Evolutionary conservation across 257 asterid genomes (phyloP).

Genomic region (Solanum verrucosum): DNA sequence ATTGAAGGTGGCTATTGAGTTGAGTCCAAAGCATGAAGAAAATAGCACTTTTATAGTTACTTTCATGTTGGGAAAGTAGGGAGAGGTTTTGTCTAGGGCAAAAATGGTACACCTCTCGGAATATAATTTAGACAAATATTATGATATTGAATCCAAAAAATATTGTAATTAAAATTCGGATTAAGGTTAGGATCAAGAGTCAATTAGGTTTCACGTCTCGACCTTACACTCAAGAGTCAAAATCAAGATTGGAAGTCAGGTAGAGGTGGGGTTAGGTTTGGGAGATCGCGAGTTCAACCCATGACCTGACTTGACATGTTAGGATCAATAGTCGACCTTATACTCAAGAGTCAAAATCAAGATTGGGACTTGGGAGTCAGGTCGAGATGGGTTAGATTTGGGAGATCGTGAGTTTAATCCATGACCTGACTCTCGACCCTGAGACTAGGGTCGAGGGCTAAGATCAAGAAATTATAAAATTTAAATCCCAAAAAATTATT

Average conservation of each 20-base stretch:
- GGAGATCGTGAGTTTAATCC: too few relatives aligned
- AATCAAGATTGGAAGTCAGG: too few relatives aligned
- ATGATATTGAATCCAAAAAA: rapidly evolving
- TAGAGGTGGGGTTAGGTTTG: background rate
- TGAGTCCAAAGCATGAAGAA: background rate
- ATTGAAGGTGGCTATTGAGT: background rate
- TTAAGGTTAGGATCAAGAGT: background rate
- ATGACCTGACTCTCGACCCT: background rate
- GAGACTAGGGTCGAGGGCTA: background rate
- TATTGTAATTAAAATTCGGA: rapidly evolving
- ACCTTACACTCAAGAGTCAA: background rate
- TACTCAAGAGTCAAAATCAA: background rate
- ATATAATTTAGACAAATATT: background rate
- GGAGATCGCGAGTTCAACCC: background rate
- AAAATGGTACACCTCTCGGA: background rate
- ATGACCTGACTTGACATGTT: background rate
- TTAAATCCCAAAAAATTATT: too few relatives aligned
- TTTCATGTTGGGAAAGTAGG: background rate
- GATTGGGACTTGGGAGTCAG: too few relatives aligned
- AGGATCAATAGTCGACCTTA: background rate
- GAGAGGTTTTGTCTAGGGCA: background rate
- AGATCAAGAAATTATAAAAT: background rate
- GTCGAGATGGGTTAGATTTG: background rate
- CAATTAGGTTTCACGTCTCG: too few relatives aligned
- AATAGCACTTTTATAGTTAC: background rate